Conservation (phyloP, 495 filamentous ascomycete species). For the Poronia punctata region DNA sequence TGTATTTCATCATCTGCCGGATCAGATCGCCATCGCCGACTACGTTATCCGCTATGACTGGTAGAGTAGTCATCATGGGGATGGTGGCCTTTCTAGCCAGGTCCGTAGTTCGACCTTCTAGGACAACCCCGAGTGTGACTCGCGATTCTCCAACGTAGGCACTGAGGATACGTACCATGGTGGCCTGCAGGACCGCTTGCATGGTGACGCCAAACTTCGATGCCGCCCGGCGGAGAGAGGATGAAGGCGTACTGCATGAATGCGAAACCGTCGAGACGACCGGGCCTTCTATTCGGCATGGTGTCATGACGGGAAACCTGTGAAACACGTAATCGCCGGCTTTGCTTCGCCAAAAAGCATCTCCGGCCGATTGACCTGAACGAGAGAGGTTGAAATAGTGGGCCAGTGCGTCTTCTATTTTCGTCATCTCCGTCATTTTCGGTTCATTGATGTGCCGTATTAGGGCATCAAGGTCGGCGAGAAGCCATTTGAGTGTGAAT, state of each 20-base stretch:
- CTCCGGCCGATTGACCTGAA: slow-evolving; percentile 25
- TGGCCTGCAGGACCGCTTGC: slow-evolving; percentile 64
- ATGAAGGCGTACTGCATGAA: slow-evolving; percentile 29
- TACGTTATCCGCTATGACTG: slow-evolving; percentile 47
- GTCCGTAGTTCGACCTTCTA: slow-evolving; percentile 60
- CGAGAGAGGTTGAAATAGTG: slow-evolving; percentile 44
- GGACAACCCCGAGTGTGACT: slow-evolving; percentile 64
- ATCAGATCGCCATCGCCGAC: slow-evolving; percentile 49
- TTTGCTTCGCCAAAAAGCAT: slow-evolving; percentile 55
- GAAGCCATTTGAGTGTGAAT: slow-evolving; percentile 52
- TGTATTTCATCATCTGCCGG: slow-evolving; percentile 51
- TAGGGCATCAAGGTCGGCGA: slow-evolving; percentile 44
- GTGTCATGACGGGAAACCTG: slow-evolving; percentile 63
- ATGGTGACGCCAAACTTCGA: slow-evolving; percentile 52
- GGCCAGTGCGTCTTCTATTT: slow-evolving; percentile 37
- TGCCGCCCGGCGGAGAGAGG: slow-evolving; percentile 46
- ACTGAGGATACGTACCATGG: slow-evolving; percentile 64
- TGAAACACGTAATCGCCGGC: slow-evolving; percentile 47
- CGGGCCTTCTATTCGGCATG: slow-evolving; percentile 39
- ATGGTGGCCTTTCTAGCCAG: slow-evolving; percentile 51
- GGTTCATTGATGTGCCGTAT: slow-evolving; percentile 1
- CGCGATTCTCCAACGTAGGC: slow-evolving; percentile 63
- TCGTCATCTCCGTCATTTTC: slow-evolving; percentile 21
- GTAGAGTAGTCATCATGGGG: slow-evolving; percentile 69
- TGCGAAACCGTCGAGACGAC: slow-evolving; percentile 32